These are phyloP conservation scores for Xerocomus cyaneibrunnescens DNA, from an alignment of 1,284 basidiomycete species.

Conservation along the genomic window DNA sequence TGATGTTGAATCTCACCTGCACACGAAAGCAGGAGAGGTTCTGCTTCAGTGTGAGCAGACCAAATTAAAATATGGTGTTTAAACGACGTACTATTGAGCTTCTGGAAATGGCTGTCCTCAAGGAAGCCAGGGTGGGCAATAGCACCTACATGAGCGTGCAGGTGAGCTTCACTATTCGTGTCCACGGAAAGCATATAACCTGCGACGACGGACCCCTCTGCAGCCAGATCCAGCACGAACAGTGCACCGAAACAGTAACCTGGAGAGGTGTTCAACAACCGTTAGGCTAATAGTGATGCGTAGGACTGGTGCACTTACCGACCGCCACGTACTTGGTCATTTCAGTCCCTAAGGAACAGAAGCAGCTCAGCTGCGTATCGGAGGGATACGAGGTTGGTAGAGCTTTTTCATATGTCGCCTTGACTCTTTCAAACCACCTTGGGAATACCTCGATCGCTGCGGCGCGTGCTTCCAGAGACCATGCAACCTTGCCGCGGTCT, in stretches of 20 bases:
- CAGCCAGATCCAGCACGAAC: slow-evolving; percentile 46
- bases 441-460: slow-evolving; percentile 22
- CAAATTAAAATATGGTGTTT: background rate
- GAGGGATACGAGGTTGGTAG: background rate
- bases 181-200: slow-evolving; percentile 31
- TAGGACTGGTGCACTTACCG: slow-evolving; percentile 26
- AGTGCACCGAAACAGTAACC: slow-evolving; percentile 62
- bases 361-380: background rate
- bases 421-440: slow-evolving; percentile 25
- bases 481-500: slow-evolving; percentile 12
- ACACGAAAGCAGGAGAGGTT: slow-evolving; percentile 51
- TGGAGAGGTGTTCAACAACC: slow-evolving; percentile 16
- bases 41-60: slow-evolving; percentile 31
- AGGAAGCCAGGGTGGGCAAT: slow-evolving; percentile 56
- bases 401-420: slow-evolving; percentile 13
- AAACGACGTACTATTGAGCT: slow-evolving; percentile 43
- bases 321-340: slow-evolving; percentile 37
- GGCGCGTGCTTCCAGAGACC: slow-evolving; percentile 11
- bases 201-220: slow-evolving; percentile 45
- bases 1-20: slow-evolving; percentile 37
- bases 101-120: slow-evolving; percentile 51
- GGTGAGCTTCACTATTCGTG: background rate
- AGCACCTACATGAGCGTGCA: slow-evolving; percentile 39
- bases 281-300: background rate
- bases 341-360: slow-evolving; percentile 7